These are phyloP conservation scores for Colletotrichum eleusines DNA, from an alignment of 2,329 filamentous ascomycete genomes.

Conservation along the genomic window DNA sequence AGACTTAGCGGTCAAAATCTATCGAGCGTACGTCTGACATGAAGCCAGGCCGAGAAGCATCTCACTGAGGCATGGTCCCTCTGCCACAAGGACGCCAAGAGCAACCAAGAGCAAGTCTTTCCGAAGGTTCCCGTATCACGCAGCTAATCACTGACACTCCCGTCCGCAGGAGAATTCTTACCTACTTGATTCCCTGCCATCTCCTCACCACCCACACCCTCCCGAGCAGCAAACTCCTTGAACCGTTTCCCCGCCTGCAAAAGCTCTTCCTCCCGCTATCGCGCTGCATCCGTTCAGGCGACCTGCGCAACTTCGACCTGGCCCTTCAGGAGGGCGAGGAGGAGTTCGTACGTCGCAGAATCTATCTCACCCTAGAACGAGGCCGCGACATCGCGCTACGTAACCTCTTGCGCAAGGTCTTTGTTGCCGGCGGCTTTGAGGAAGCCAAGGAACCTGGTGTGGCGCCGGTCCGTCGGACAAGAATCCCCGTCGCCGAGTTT, in stretches of 20 bases:
- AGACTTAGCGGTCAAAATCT: not conserved
- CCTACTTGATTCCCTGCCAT: conserved; percentile 93
- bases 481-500: conserved; percentile 87
- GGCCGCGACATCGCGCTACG: conserved; percentile 91
- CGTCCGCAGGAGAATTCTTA: conserved; percentile 80
- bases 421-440: conserved; percentile 85
- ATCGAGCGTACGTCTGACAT: conserved; percentile 3
- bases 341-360: conserved; percentile 92
- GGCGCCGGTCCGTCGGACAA: conserved; percentile 75
- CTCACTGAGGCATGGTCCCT: conserved; percentile 84
- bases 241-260: conserved; percentile 81
- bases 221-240: conserved; percentile 78
- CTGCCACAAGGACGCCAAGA: conserved; percentile 78
- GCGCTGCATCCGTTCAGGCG: conserved; percentile 82
- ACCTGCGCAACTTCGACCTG: conserved; percentile 85
- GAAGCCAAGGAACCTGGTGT: conserved; percentile 77
- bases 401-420: conserved; percentile 93
- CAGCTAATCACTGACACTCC: conserved; percentile 22
- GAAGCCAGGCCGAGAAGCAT: conserved; percentile 78
- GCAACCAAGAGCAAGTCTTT: conserved; percentile 82
- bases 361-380: conserved; percentile 94
- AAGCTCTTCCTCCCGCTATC: conserved; percentile 83
- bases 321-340: conserved; percentile 86
- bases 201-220: conserved; percentile 89
- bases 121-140: not conserved